phyloP scores from a whole-genome alignment of 192 early-diverging fungal genomes.

The Coemansia sp. region DNA sequence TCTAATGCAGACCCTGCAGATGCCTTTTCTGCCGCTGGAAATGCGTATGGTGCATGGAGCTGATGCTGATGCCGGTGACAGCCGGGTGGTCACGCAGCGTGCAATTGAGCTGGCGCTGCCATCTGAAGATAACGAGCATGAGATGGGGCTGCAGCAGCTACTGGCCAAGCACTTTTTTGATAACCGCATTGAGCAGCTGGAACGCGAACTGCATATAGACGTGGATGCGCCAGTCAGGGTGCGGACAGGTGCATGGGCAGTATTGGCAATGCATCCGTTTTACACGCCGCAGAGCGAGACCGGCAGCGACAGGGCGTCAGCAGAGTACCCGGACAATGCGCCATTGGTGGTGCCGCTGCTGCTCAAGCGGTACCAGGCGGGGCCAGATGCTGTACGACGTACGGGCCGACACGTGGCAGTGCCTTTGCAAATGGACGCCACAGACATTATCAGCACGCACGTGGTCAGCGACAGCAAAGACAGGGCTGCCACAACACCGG shows the following conservation, averaged over 20 bases:
- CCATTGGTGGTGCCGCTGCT: constrained; percentile 66
- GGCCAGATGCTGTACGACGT: constrained; percentile 41
- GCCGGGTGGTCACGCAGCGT: constrained; percentile 65
- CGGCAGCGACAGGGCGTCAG: constrained; percentile 49
- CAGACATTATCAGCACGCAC: constrained; percentile 18
- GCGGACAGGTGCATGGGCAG: constrained; percentile 67
- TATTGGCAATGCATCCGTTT: constrained; percentile 66
- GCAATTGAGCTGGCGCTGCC: constrained; percentile 56
- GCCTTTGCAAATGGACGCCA: constrained; percentile 45
- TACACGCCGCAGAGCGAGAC: constrained; percentile 68
- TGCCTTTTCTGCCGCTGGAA: constrained; percentile 67
- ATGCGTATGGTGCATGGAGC: constrained; percentile 68
- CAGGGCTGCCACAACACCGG: not conserved
- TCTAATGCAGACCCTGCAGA: constrained; percentile 59
- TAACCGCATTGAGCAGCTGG: constrained; percentile 48
- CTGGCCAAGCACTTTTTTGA: constrained; percentile 65
- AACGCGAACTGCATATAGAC: constrained; percentile 29
- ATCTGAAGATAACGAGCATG: constrained; percentile 6
- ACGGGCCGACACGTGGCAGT: constrained; percentile 54
- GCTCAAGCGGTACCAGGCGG: constrained; percentile 64
- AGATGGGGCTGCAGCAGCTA: constrained; percentile 54
- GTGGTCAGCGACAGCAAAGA: constrained; percentile 5
- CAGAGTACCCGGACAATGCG: constrained; percentile 57
- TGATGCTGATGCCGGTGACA: constrained; percentile 61
- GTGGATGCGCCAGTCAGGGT: constrained; percentile 32